phyloP scores from a whole-genome alignment of 768 basidiomycete genomes.

The Trametes coccinea region DNA sequence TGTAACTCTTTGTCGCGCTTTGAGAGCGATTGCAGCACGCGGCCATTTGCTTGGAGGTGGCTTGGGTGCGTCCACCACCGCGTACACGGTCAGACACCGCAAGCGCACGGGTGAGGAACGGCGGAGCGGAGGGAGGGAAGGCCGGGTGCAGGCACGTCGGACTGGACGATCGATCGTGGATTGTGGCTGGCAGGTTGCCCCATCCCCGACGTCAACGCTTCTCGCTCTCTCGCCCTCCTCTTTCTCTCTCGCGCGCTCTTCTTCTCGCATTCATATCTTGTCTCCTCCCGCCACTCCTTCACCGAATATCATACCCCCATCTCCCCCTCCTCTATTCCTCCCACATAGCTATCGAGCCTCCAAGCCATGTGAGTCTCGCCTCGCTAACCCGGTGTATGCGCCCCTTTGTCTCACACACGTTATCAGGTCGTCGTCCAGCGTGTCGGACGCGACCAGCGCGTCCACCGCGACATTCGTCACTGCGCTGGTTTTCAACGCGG shows the following conservation, averaged over 20 bases:
- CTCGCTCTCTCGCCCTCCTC: background rate
- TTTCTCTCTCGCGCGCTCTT: background rate
- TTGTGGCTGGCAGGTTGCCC: conserved; percentile 17
- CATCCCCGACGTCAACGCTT: conserved; percentile 20
- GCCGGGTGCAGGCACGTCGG: conserved; percentile 20
- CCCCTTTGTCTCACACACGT: background rate
- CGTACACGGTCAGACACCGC: background rate
- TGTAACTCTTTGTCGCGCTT: background rate
- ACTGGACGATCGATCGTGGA: conserved; percentile 19
- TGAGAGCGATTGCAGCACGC: background rate
- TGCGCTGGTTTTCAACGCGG: conserved; percentile 80
- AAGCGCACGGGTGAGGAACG: conserved; percentile 5
- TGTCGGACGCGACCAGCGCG: conserved; percentile 48
- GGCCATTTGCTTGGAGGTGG: too few relatives aligned
- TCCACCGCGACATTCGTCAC: conserved; percentile 81
- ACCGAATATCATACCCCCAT: background rate
- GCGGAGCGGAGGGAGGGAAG: background rate
- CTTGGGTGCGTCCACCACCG: conserved; percentile 3
- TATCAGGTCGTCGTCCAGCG: conserved; percentile 2
- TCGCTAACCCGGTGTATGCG: background rate
- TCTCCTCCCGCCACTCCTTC: conserved; percentile 4
- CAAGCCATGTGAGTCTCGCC: conserved; percentile 10
- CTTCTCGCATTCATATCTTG: background rate
- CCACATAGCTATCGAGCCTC: background rate
- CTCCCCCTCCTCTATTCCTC: background rate